Evolutionary conservation across 2,329 filamentous ascomycete species (phyloP), one percentile per base, ranked within the genome.

Genomic region (Dactylellina leptospora): DNA sequence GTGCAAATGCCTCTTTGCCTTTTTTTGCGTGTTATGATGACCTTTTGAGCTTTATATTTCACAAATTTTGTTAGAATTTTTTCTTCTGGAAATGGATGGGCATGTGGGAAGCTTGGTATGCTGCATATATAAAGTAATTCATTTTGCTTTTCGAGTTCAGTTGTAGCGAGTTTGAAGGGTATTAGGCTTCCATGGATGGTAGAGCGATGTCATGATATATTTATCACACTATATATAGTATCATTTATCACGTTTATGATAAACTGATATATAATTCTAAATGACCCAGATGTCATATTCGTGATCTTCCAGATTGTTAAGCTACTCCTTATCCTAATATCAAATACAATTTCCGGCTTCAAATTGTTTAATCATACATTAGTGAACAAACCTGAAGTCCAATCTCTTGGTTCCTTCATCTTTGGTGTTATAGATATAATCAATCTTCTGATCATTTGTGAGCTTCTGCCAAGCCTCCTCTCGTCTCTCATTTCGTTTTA

Each of bases 381-480:
- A 84, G 74, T 84, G 82, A 9, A 78, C 81, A 71, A 86, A 86
- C 16, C 82, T 77, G 75, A 86, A 86, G 74, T 86, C 84, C 59
- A 85, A 77, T 76, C 85, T 82, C 78, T 85, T 83, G 66, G 82
- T 82, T 0, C 85, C 85, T 76, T 85, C 80, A 66, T 86, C 84
- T 2, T 78, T 82, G 0, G 83, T 84, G 25, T 81, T 84, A 30
- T 81, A 75, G 1, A 83, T 68, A 68, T 86, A 86, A 0, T 82
- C 77, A 25, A 81, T 79, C 76, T 82, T 81, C 77, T 86, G 80
- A 75, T 83, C 80, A 30, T 79, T 78, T 0, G 80, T 81, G 77
- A 84, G 74, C 0, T 79, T 78, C 54, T 80, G 79, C 83, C 83
- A 84, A 51, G 77, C 79, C 18, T 76, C 73, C 5, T 83, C 81